Conservation (phyloP, 768 basidiomycete species). For the Podaxis sp. region DNA sequence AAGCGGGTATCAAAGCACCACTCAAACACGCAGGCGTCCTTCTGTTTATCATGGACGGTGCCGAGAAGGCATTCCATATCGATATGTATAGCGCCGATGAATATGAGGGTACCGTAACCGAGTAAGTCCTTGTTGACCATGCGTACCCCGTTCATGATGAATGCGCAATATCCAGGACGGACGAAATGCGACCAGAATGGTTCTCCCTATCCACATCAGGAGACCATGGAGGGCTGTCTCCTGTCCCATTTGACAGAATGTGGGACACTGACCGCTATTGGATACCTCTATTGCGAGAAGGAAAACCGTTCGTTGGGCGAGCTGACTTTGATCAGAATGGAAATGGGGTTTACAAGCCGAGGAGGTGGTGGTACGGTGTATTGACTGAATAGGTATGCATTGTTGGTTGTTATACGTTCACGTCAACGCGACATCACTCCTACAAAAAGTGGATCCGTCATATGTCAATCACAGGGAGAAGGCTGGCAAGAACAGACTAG, state of each 20-base stretch:
- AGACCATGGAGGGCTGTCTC: slow-evolving; percentile 8
- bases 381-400: background rate
- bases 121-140: slow-evolving; percentile 45
- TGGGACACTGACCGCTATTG: slow-evolving; percentile 66
- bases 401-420: background rate
- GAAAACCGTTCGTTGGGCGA: slow-evolving; percentile 39
- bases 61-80: slow-evolving; percentile 65
- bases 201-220: slow-evolving; percentile 40
- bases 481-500: background rate
- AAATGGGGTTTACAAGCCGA: slow-evolving; percentile 17
- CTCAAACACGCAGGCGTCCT: slow-evolving; percentile 64
- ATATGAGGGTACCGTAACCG: slow-evolving; percentile 59
- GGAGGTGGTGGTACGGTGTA: slow-evolving; percentile 45
- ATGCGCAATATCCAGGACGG: slow-evolving; percentile 49
- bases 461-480: background rate
- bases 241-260: slow-evolving; percentile 61
- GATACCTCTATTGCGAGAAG: slow-evolving; percentile 58
- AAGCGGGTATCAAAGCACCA: slow-evolving; percentile 70
- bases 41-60: slow-evolving; percentile 55
- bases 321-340: slow-evolving; percentile 39
- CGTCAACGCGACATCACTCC: background rate
- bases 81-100: slow-evolving; percentile 65
- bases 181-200: slow-evolving; percentile 89
- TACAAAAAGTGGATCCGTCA: background rate
- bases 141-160: background rate